These are phyloP conservation scores for Cytospora schulzeri DNA, from an alignment of 2,329 filamentous ascomycete species.

Conservation along the genomic window DNA sequence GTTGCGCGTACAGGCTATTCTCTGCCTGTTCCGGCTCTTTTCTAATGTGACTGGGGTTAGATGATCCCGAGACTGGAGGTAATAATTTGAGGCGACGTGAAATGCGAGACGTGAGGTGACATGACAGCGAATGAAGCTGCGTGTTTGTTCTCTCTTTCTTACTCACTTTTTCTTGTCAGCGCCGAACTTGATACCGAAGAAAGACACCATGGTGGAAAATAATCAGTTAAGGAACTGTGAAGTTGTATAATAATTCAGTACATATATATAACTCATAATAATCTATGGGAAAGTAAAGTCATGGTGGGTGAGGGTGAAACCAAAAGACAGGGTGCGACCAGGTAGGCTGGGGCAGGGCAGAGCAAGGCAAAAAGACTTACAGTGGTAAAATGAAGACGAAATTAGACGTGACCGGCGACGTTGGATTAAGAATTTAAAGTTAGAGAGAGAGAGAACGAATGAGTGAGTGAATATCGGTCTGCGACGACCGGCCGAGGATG, in stretches of 20 bases:
- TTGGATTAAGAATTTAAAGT: slow-evolving; percentile 1
- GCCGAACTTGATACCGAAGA: slow-evolving; percentile 60
- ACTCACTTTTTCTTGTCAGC: slow-evolving; percentile 60
- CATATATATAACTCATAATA: neutral
- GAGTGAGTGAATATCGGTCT: slow-evolving; percentile 1
- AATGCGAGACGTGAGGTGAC: neutral
- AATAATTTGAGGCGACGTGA: neutral
- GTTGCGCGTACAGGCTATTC: slow-evolving; percentile 16
- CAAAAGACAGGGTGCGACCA: too few relatives aligned
- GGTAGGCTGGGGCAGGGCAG: too few relatives aligned
- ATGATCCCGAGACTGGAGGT: neutral
- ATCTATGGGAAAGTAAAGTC: too few relatives aligned
- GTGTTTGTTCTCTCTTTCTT: too few relatives aligned
- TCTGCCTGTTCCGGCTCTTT: slow-evolving; percentile 11
- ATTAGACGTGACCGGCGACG: slow-evolving; percentile 1
- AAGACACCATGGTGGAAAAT: slow-evolving; percentile 53
- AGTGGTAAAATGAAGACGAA: slow-evolving; percentile 9
- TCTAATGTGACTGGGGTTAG: slow-evolving; percentile 17
- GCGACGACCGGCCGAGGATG: neutral
- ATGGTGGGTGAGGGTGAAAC: neutral
- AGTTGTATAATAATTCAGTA: neutral
- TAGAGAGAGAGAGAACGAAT: neutral
- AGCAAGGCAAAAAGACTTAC: neutral
- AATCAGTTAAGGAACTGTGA: slow-evolving; percentile 5
- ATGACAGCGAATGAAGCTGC: neutral